Evolutionary conservation across 2,329 filamentous ascomycete species (phyloP), one percentile per base, ranked within the genome.

Genomic region (Aspergillus bombycis): DNA sequence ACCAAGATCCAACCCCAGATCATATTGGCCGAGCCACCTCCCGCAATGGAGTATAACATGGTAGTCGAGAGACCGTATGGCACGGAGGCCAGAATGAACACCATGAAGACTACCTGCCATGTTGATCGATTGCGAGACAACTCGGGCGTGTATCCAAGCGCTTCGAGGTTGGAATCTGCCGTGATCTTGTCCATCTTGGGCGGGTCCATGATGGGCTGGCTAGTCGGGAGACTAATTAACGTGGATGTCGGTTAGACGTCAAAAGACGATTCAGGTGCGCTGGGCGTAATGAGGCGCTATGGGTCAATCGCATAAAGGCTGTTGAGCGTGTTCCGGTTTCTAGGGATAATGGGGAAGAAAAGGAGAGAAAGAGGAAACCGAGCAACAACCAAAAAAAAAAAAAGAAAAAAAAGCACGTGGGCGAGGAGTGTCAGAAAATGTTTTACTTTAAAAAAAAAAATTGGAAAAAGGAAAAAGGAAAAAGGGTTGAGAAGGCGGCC

Each of bases 41-140:
- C 87, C 11, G 84, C 85, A 89, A 93, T 38, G 4, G 90, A 89
- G 73, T 91, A 91, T 76, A 83, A 84, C 68, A 92, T 76, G 9
- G 89, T 92, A 1, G 90, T 92, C 52, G 88, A 85, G 45, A 92
- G 82, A 71, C 90, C 90, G 76, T 91, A 92, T 11, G 90, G 90
- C 65, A 92, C 90, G 3, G 89, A 89, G 55, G 90, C 89, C 60
- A 92, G 85, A 68, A 92, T 89, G 72, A 92, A 92, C 50, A 64
- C 68, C 68, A 70, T 70, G 41, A 70, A 70, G 21, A 68, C 67
- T 5, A 69, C 68, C 45, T 70, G 65, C 63, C 63, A 68, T 28
- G 67, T 68, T 11, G 68, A 70, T 9, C 68, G 68, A 32, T 70
- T 70, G 45, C 68, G 68, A 5, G 67, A 68, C 12, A 70, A 59